phyloP scores from a whole-genome alignment of 352 stramenopile species.

The Phytophthora uliginosa region DNA sequence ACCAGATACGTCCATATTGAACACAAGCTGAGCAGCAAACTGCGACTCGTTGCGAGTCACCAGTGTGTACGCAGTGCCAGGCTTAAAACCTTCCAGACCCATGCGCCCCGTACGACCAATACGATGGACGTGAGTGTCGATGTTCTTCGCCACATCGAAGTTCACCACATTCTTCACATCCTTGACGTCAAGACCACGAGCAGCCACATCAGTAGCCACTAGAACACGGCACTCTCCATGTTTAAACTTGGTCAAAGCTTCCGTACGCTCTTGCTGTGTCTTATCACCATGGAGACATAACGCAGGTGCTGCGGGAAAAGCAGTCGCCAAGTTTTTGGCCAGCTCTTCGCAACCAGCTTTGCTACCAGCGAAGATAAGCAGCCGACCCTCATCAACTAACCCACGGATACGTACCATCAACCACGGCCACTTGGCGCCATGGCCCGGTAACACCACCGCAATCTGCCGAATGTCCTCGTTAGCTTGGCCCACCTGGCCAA shows the following conservation, averaged over 20 bases:
- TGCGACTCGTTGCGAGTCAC: slow-evolving; percentile 77
- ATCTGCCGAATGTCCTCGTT: slow-evolving; percentile 93
- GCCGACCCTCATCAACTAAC: slow-evolving; percentile 75
- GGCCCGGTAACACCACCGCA: slow-evolving; percentile 74
- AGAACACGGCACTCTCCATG: slow-evolving; percentile 71
- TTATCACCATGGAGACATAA: slow-evolving; percentile 87
- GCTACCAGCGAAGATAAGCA: slow-evolving; percentile 90
- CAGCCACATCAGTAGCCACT: slow-evolving; percentile 90
- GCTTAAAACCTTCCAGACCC: slow-evolving; percentile 81
- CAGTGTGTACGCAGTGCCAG: slow-evolving; percentile 87
- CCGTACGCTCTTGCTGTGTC: slow-evolving; percentile 75
- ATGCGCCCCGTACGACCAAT: slow-evolving; percentile 91
- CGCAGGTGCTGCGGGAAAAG: slow-evolving; percentile 30
- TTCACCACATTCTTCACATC: slow-evolving; percentile 93
- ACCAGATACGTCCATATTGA: slow-evolving; percentile 87
- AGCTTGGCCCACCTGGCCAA: slow-evolving; percentile 84
- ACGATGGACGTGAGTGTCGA: slow-evolving; percentile 93
- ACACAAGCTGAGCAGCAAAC: slow-evolving; percentile 84
- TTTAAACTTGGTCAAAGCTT: slow-evolving; percentile 78
- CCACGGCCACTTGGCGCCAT: slow-evolving; percentile 91
- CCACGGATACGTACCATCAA: slow-evolving; percentile 67
- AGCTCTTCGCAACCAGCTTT: slow-evolving; percentile 90
- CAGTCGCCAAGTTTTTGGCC: slow-evolving; percentile 65
- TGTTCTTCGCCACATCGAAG: slow-evolving; percentile 93
- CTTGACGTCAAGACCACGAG: slow-evolving; percentile 91